A percentile compares a stretch with the other conserved stretches of the same genome.
Conservation (phyloP, 306 rosid genomes). For the Corylus heterophylla region DNA sequence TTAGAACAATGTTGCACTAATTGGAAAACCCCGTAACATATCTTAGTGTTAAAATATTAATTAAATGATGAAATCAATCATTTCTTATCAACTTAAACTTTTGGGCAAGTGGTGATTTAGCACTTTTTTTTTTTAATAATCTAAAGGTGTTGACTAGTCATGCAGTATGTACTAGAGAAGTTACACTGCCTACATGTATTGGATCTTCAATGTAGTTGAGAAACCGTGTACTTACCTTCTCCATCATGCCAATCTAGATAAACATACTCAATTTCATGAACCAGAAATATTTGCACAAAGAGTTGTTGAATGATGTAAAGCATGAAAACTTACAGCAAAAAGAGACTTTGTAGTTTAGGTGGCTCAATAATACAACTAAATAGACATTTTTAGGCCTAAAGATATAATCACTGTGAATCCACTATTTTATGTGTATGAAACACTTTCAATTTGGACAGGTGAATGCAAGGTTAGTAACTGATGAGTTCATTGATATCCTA, state of each 20-base stretch:
- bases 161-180: constrained; percentile 11
- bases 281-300: neutral
- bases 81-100: too few species aligned
- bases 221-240: neutral
- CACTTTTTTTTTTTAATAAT: neutral
- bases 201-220: neutral
- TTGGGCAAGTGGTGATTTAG: too few species aligned
- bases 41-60: too few species aligned
- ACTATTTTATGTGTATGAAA: neutral
- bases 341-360: neutral
- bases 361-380: neutral
- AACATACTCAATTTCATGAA: neutral
- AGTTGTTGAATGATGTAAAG: neutral
- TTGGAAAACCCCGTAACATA: constrained; percentile 8
- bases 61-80: too few species aligned
- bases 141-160: constrained; percentile 4
- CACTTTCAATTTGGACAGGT: neutral
- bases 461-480: neutral
- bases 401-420: neutral
- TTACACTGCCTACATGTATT: neutral
- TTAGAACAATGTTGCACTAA: constrained; percentile 2
- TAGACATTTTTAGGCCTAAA: neutral
- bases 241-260: neutral
- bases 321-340: neutral
- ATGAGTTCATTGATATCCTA: neutral